Base-by-base conservation (phyloP, 176 grass and related monocot species). In the Lolium multiflorum region DNA sequence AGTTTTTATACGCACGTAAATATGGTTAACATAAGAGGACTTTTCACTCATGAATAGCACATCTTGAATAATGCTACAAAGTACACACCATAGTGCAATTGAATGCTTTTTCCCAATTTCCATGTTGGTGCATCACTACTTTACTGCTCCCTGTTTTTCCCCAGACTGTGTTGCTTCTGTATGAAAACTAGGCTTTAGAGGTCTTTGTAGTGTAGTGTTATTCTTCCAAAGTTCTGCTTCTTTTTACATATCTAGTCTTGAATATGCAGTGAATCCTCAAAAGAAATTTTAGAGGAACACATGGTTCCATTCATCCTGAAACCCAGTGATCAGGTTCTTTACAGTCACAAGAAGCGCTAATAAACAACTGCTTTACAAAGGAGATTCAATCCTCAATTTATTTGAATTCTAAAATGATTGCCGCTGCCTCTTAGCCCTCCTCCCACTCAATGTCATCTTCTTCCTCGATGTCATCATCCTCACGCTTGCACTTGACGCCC, bases 401-500 rank as follows among this genome's bases (percentile, higher is more conserved):
- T 66, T 16, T 37, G 6, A 17, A 37, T 66, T 37, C 35, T 20
- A 39, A 17, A 67, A 67, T 69, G 15, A 3, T 68, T 2, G 2
- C 70, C 9, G 14, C 5, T 10, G 12, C 3, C 51, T 28, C 48
- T 95, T 88, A 98, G 18, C 96, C 93, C n/a, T 98, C 90, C 75
- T 96, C 88, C 92, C 93, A 98, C 12, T 84, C 91, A 26, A 84
- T 77, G 8, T 88, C 88, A 76, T 91, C 93, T 69, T 92, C 93
- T 6, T 92, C 83, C 9, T 90, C 92, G 31, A 94, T 76, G 46
- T 89, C 87, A 16, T 71, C 92, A 66, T 94, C 90, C 55, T 88
- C 77, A 15, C 93, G 86, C 88, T 96, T 98, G 62, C 82, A 80
- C 79, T 98, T 98, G 59, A 74, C 87, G 49, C 95, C 95, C 54